phyloP scores from a whole-genome alignment of 805 yeast genomes.

The Candida saitoana region DNA sequence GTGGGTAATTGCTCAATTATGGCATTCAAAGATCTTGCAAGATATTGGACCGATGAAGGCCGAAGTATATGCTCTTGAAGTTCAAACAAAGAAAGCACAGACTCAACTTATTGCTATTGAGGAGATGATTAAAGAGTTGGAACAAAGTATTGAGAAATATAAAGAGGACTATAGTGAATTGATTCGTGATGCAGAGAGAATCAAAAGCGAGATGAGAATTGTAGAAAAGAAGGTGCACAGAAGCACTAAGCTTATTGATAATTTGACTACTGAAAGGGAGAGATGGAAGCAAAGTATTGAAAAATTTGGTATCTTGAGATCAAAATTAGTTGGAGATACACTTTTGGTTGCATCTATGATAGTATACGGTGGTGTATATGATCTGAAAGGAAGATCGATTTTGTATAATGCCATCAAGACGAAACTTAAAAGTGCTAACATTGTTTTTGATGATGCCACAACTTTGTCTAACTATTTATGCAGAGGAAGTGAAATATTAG shows the following conservation, averaged over 20 bases:
- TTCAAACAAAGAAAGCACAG: slow-evolving; percentile 54
- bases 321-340: slow-evolving; percentile 58
- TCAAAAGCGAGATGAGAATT: slow-evolving; percentile 63
- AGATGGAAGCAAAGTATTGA: slow-evolving; percentile 70
- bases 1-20: slow-evolving; percentile 89
- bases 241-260: slow-evolving; percentile 58
- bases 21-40: slow-evolving; percentile 67
- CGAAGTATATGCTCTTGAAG: slow-evolving; percentile 61
- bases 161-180: slow-evolving; percentile 65
- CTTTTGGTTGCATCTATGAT: slow-evolving; percentile 59
- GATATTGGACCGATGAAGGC: slow-evolving; percentile 67
- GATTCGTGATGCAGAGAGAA: slow-evolving; percentile 74
- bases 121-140: slow-evolving; percentile 75
- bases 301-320: slow-evolving; percentile 44
- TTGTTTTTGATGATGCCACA: slow-evolving; percentile 34
- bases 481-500: slow-evolving; percentile 34
- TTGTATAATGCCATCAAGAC: slow-evolving; percentile 34
- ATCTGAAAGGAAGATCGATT: slow-evolving; percentile 42
- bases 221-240: slow-evolving; percentile 61
- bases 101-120: slow-evolving; percentile 72
- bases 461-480: slow-evolving; percentile 34
- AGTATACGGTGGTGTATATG: slow-evolving; percentile 57
- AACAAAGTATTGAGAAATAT: slow-evolving; percentile 61
- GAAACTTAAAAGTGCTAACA: slow-evolving; percentile 28
- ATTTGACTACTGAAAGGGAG: slow-evolving; percentile 59